A percentile compares a stretch with the other conserved stretches of the same genome.
phyloP scores from a whole-genome alignment of 2,329 filamentous ascomycete genomes.

The Arthroderma sp. region DNA sequence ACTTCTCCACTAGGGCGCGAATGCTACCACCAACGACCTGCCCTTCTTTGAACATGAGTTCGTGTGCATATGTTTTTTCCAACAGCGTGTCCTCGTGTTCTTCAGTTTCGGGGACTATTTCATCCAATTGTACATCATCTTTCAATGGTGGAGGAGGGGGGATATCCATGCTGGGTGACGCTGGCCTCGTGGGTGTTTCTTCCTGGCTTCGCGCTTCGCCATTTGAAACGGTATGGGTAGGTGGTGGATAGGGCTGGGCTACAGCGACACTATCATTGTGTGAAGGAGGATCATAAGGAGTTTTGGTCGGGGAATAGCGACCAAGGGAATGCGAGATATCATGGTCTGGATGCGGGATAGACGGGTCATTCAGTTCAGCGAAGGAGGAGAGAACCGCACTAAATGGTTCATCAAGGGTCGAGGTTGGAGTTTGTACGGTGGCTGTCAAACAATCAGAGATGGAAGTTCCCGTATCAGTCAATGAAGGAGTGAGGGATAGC shows the following conservation, averaged over 20 bases:
- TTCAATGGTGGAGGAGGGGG: constrained; percentile 49
- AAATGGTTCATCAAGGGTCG: constrained; percentile 14
- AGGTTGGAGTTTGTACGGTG: constrained; percentile 18
- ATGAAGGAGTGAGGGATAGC: constrained; percentile 17
- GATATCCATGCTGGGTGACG: constrained; percentile 29
- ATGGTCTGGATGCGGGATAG: constrained; percentile 9
- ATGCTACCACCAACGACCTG: constrained; percentile 88
- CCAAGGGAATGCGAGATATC: constrained; percentile 1
- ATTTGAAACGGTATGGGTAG: constrained; percentile 8
- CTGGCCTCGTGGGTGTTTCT: constrained; percentile 3
- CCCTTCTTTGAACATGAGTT: constrained; percentile 88
- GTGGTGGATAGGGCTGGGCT: neutral
- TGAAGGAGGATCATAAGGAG: neutral
- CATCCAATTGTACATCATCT: constrained; percentile 54
- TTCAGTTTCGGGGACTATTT: constrained; percentile 55
- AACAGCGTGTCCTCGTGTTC: constrained; percentile 74
- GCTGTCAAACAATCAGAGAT: constrained; percentile 28
- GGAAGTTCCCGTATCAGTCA: constrained; percentile 2
- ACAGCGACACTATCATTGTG: neutral
- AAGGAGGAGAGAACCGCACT: constrained; percentile 8
- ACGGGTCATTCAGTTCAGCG: constrained; percentile 8
- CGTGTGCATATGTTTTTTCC: constrained; percentile 83
- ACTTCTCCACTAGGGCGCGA: constrained; percentile 78
- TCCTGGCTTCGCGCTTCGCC: constrained; percentile 18
- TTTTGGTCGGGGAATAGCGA: constrained; percentile 2